A percentile compares a stretch with the other conserved stretches of the same genome.
These are phyloP conservation scores for Acrodontium crateriforme DNA, from an alignment of 2,329 filamentous ascomycete genomes.

Conservation along the genomic window DNA sequence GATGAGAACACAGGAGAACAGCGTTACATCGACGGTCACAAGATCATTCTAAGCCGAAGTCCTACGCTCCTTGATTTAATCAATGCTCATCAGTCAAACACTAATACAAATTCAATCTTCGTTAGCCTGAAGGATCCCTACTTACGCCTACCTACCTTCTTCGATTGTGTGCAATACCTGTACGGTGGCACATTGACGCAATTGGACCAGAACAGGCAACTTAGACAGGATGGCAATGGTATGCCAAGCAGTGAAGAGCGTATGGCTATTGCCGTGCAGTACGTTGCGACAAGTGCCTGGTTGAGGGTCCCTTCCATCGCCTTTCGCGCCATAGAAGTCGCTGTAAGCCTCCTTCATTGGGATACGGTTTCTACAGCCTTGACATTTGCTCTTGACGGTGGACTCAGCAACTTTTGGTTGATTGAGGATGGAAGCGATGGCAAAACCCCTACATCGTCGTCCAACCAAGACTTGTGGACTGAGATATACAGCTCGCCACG, in stretches of 20 bases:
- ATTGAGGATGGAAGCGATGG: conserved; percentile 18
- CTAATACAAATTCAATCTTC: conserved; percentile 7
- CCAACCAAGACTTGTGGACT: conserved; percentile 15
- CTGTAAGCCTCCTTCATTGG: conserved; percentile 46
- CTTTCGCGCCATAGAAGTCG: conserved; percentile 45
- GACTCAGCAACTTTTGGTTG: conserved; percentile 26
- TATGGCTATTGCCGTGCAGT: conserved; percentile 39
- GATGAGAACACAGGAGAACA: conserved; percentile 9
- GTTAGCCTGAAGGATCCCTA: conserved; percentile 11
- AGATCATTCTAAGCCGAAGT: conserved; percentile 19
- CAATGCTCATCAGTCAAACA: conserved; percentile 4
- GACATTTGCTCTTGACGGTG: conserved; percentile 42
- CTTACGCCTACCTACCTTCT: conserved; percentile 12
- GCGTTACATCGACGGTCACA: conserved; percentile 16
- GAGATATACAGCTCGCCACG: conserved; percentile 12
- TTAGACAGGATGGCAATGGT: conserved; percentile 3
- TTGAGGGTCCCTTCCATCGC: conserved; percentile 42
- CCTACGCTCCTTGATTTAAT: conserved; percentile 15
- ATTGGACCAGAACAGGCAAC: conserved; percentile 9
- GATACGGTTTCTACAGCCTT: conserved; percentile 47
- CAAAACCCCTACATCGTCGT: conserved; percentile 25
- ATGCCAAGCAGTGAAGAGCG: conserved; percentile 8
- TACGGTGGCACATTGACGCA: conserved; percentile 20
- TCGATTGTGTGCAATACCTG: conserved; percentile 18
- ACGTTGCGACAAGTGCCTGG: conserved; percentile 48